These are phyloP conservation scores for Bothriochloa decipiens DNA, from an alignment of 176 grass and related monocot species.

Conservation along the genomic window DNA sequence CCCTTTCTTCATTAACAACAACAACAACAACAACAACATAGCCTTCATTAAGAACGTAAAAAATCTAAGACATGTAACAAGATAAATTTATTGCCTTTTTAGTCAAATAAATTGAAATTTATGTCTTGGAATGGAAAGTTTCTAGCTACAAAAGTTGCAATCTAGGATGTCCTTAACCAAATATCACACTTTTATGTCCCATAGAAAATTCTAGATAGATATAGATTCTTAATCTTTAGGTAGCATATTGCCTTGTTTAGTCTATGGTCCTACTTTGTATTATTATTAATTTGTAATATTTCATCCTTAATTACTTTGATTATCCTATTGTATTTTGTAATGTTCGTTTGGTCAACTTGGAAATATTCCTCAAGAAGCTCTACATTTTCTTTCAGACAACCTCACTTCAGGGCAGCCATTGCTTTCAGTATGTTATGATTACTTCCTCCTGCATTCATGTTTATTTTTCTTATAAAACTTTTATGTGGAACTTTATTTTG, in stretches of 20 bases:
- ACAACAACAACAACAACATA: too few species aligned
- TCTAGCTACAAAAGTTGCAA: neutral
- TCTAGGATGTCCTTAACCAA: neutral
- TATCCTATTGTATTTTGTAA: neutral
- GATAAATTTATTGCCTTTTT: neutral
- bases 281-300: neutral
- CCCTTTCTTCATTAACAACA: too few species aligned
- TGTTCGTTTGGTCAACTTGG: neutral
- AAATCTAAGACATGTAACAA: neutral
- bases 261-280: neutral
- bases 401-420: neutral
- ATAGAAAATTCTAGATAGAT: neutral
- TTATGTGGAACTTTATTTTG: neutral
- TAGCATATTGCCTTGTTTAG: neutral
- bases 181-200: neutral
- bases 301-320: neutral
- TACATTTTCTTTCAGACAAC: neutral
- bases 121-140: neutral
- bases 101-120: neutral
- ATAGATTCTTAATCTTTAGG: neutral
- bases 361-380: neutral
- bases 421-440: neutral
- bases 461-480: neutral
- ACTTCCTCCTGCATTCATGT: neutral
- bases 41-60: too few species aligned